phyloP scores from a whole-genome alignment of 2,329 filamentous ascomycete species.

The Aspergillus thermomutatus region DNA sequence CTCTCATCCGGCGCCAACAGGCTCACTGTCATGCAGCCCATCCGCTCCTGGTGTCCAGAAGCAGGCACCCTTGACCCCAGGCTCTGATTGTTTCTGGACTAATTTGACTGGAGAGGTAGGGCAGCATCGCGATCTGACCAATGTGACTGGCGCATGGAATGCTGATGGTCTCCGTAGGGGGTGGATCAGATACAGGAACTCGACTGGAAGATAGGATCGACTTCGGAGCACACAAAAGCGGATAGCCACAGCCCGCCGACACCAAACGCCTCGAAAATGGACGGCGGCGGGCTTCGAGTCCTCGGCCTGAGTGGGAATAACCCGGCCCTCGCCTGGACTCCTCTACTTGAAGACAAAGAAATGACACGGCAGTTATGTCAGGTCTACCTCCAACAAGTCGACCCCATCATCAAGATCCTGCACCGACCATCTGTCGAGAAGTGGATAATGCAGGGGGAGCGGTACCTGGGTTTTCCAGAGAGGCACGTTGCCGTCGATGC shows the following conservation, averaged over 20 bases:
- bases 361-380: constrained; percentile 9
- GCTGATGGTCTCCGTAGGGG: background rate
- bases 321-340: no score
- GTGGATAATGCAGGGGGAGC: constrained; percentile 10
- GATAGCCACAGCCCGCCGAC: background rate
- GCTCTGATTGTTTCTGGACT: background rate
- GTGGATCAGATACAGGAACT: background rate
- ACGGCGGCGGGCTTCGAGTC: background rate
- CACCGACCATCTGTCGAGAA: constrained; percentile 17
- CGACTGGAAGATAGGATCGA: background rate
- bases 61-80: background rate
- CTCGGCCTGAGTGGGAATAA: background rate
- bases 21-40: background rate
- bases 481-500: constrained; percentile 8
- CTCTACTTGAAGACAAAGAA: background rate
- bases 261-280: background rate
- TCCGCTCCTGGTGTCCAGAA: background rate
- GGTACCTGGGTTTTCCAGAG: constrained; percentile 2
- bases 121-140: no score
- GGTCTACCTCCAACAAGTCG: constrained; percentile 17
- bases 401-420: constrained; percentile 18
- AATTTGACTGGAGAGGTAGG: background rate
- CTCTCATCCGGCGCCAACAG: background rate
- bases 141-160: background rate
- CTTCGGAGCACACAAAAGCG: background rate